phyloP scores from a whole-genome alignment of 305 asterid species.

The Fraxinus albicans region DNA sequence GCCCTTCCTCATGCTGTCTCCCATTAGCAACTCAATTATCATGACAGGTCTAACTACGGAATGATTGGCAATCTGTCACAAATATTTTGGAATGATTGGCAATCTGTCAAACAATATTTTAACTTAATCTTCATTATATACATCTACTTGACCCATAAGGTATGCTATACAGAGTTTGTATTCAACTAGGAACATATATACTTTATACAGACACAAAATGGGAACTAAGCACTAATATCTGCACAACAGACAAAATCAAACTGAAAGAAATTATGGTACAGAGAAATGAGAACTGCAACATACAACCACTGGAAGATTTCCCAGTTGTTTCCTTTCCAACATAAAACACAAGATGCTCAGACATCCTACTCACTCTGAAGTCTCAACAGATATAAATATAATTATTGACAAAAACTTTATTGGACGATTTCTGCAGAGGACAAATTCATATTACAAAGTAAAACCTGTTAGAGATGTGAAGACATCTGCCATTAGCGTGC shows the following conservation, averaged over 20 bases:
- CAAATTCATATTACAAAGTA: slow-evolving; percentile 13
- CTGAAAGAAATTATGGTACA: background rate
- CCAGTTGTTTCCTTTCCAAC: background rate
- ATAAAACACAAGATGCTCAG: background rate
- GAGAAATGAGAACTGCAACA: background rate
- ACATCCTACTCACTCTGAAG: background rate
- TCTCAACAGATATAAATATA: slow-evolving; percentile 8
- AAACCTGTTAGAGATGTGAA: slow-evolving; percentile 67
- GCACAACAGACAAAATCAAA: background rate
- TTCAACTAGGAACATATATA: background rate
- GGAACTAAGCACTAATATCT: background rate
- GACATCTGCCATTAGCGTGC: slow-evolving; percentile 63
- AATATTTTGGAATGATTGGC: background rate
- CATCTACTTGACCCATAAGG: background rate
- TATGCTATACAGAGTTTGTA: background rate
- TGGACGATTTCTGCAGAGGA: background rate
- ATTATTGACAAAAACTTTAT: slow-evolving; percentile 8
- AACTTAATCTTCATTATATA: background rate
- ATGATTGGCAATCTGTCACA: no score
- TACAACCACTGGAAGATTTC: background rate
- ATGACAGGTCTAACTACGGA: background rate
- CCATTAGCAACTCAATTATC: background rate
- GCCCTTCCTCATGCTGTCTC: background rate
- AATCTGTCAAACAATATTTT: background rate
- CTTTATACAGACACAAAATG: background rate